Evolutionary conservation across 2,329 filamentous ascomycete species (phyloP).

Genomic region (Volutella citrinella): DNA sequence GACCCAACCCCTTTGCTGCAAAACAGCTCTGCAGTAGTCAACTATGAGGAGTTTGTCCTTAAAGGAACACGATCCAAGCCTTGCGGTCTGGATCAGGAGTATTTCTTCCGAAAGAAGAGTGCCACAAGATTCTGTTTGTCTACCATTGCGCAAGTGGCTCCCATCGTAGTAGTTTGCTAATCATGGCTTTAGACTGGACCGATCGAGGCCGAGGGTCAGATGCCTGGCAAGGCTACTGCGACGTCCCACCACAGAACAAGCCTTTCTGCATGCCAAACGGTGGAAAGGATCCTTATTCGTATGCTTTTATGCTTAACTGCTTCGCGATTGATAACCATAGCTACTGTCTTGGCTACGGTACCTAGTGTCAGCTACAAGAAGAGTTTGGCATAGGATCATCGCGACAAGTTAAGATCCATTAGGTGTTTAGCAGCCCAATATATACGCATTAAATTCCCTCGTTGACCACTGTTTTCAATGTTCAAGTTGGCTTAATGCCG

Average conservation of each 20-base stretch:
- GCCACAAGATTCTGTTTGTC: slow-evolving; percentile 1
- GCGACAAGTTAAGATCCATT: too few relatives aligned
- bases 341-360: slow-evolving; percentile 2
- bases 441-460: too few relatives aligned
- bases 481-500: too few relatives aligned
- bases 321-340: slow-evolving; percentile 1
- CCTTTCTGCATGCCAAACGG: slow-evolving; percentile 1
- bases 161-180: background rate
- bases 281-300: slow-evolving; percentile 1
- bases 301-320: slow-evolving; percentile 4
- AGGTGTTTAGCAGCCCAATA: too few relatives aligned
- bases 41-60: background rate
- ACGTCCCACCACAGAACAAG: slow-evolving; percentile 1
- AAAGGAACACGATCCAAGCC: slow-evolving; percentile 1
- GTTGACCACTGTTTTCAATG: too few relatives aligned
- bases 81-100: slow-evolving; percentile 1
- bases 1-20: background rate
- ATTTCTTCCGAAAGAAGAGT: slow-evolving; percentile 3
- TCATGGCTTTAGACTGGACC: slow-evolving; percentile 2
- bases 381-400: too few relatives aligned
- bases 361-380: too few relatives aligned
- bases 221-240: slow-evolving; percentile 3
- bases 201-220: slow-evolving; percentile 1
- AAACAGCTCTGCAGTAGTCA: slow-evolving; percentile 1
- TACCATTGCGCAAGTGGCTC: too few relatives aligned